A percentile compares a stretch with the other conserved stretches of the same genome.
phyloP scores from a whole-genome alignment of 2,329 filamentous ascomycete species.

The Aspergillus aculeatinus region DNA sequence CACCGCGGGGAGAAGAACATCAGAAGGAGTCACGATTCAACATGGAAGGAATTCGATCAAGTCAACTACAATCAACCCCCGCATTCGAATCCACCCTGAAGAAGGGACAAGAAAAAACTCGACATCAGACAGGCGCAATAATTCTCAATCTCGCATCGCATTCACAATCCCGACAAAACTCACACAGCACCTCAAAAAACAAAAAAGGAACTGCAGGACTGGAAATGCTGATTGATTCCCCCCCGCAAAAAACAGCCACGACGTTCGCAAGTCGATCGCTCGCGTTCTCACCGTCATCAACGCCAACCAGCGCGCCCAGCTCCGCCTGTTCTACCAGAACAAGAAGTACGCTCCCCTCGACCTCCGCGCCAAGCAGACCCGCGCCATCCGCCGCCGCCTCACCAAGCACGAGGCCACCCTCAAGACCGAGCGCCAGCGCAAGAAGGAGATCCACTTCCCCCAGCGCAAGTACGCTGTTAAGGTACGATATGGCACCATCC shows the following conservation, averaged over 20 bases:
- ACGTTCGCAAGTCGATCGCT: slow-evolving; percentile 99
- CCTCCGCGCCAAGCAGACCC: slow-evolving; percentile 97
- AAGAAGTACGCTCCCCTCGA: slow-evolving; percentile 99
- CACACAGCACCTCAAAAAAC: not conserved
- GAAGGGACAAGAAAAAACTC: not conserved
- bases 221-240: slow-evolving; percentile 25
- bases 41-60: too few species aligned
- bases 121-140: not conserved
- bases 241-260: slow-evolving; percentile 65
- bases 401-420: slow-evolving; percentile 84
- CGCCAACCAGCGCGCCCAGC: slow-evolving; percentile 96
- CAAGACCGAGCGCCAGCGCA: slow-evolving; percentile 92
- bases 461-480: slow-evolving; percentile 99
- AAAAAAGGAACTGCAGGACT: not conserved
- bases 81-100: not conserved
- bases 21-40: too few species aligned
- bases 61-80: too few species aligned
- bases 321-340: slow-evolving; percentile 99
- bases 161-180: not conserved
- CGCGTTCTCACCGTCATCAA: slow-evolving; percentile 99
- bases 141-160: not conserved
- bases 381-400: slow-evolving; percentile 93
- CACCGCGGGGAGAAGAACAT: too few species aligned
- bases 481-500: slow-evolving; percentile 55
- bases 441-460: slow-evolving; percentile 93